Conservation (phyloP, 2,329 filamentous ascomycete genomes). For the Falciphora oryzae region DNA sequence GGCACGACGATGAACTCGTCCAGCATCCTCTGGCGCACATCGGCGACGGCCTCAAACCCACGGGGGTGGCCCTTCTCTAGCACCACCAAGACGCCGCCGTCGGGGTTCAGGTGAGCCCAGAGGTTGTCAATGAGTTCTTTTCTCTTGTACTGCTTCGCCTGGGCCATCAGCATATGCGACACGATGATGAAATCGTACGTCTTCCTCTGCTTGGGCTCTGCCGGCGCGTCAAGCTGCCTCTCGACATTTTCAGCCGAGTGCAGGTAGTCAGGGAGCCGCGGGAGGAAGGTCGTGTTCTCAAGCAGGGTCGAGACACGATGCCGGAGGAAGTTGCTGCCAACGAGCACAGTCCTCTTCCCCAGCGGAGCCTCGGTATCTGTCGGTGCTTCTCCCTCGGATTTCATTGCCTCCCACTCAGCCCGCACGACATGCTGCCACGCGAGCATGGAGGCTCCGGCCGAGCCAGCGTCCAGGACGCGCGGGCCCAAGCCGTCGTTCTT, state of each 20-base stretch:
- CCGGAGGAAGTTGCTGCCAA: constrained; percentile 68
- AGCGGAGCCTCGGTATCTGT: constrained; percentile 37
- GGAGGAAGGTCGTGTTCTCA: constrained; percentile 86
- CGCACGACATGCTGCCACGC: constrained; percentile 74
- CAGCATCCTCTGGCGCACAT: constrained; percentile 73
- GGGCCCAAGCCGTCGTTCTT: constrained; percentile 52
- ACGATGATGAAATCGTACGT: constrained; percentile 86
- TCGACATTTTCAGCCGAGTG: constrained; percentile 56
- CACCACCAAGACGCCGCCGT: constrained; percentile 80
- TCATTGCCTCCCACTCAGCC: constrained; percentile 74
- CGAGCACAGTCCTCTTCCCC: constrained; percentile 75
- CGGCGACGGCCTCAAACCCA: constrained; percentile 88
- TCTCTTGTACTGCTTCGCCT: constrained; percentile 70
- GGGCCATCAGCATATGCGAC: constrained; percentile 71
- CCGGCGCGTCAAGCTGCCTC: constrained; percentile 52
- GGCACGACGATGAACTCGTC: constrained; percentile 67
- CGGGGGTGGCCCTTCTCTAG: constrained; percentile 87
- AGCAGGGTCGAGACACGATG: constrained; percentile 71
- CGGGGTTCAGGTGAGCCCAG: constrained; percentile 77
- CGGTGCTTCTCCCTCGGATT: constrained; percentile 37
- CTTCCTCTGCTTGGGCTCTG: constrained; percentile 58
- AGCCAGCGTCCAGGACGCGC: constrained; percentile 67
- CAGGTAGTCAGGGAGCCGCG: constrained; percentile 81
- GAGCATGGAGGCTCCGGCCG: constrained; percentile 64
- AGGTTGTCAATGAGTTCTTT: constrained; percentile 79